A percentile compares a stretch with the other conserved stretches of the same genome.
Evolutionary conservation across 2,329 filamentous ascomycete species (phyloP).

Genomic region (Ampelomyces quisqualis): DNA sequence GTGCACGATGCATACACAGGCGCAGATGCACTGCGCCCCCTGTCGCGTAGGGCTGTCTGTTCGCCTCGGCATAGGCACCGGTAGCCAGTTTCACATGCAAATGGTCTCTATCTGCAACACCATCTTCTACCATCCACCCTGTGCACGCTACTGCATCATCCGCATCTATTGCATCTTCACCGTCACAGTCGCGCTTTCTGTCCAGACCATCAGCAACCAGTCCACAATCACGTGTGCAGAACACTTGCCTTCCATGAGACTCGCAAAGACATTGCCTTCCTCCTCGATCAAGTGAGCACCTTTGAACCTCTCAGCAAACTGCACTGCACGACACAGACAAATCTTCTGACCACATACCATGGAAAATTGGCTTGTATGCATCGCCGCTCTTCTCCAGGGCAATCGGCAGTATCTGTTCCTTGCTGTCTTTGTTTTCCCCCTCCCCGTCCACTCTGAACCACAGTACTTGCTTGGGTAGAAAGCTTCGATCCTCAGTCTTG

Average conservation of each 20-base stretch:
- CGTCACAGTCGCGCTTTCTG: slow-evolving; percentile 7
- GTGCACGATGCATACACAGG: slow-evolving; percentile 21
- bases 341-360: slow-evolving; percentile 7
- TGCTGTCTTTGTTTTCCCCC: slow-evolving; percentile 4
- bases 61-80: slow-evolving; percentile 4
- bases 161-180: slow-evolving; percentile 11
- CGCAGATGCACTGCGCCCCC: slow-evolving; percentile 11
- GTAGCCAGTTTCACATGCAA: too few species aligned
- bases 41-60: slow-evolving; percentile 5
- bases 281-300: slow-evolving; percentile 15
- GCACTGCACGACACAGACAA: not conserved
- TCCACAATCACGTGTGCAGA: not conserved
- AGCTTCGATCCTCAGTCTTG: slow-evolving; percentile 22
- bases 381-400: slow-evolving; percentile 20
- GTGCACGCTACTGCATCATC: not conserved
- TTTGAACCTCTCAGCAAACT: not conserved
- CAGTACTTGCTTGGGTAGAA: slow-evolving; percentile 26
- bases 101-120: too few species aligned
- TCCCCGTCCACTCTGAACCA: slow-evolving; percentile 22
- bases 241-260: slow-evolving; percentile 18
- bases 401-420: slow-evolving; percentile 15
- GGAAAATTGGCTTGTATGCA: slow-evolving; percentile 20
- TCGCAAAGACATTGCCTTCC: slow-evolving; percentile 19
- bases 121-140: too few species aligned
- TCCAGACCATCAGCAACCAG: slow-evolving; percentile 4